Evolutionary conservation across 179 eudicot species (phyloP).

Genomic region (Beta lomatogona): DNA sequence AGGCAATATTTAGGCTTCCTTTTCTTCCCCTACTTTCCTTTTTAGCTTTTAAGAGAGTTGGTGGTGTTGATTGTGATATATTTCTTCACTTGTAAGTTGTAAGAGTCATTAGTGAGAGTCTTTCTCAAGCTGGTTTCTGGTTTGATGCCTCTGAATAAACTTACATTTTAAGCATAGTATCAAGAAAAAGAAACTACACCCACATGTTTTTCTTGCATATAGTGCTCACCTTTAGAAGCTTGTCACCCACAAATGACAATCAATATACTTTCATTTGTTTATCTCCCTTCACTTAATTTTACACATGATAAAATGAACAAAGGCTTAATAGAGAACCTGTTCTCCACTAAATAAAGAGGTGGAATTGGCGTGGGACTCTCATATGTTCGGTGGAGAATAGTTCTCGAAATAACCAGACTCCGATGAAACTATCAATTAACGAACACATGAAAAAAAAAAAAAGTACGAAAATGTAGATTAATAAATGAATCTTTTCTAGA

Average conservation of each 20-base stretch:
- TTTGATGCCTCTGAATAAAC: conserved; percentile 2
- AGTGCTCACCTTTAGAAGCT: not conserved
- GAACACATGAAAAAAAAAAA: no score
- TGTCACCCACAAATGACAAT: not conserved
- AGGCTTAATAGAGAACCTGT: no score
- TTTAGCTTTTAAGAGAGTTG: conserved; percentile 13
- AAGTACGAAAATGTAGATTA: no score
- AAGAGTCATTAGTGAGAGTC: conserved; percentile 17
- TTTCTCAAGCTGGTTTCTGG: conserved; percentile 11
- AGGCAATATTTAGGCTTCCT: conserved; percentile 24
- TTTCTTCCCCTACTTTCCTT: not conserved
- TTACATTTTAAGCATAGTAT: conserved; percentile 30
- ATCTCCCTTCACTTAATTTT: not conserved
- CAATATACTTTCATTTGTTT: not conserved
- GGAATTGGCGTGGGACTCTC: no score
- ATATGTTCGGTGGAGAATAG: no score
- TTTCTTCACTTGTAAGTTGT: conserved; percentile 33
- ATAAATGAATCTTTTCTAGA: no score
- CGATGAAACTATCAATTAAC: no score
- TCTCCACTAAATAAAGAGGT: no score
- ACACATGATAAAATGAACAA: no score
- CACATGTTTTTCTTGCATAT: not conserved
- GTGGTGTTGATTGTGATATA: conserved; percentile 29
- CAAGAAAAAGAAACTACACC: not conserved
- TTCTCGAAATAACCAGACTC: no score